phyloP scores from a whole-genome alignment of 345 rosid genomes.

The Moringa oleifera region DNA sequence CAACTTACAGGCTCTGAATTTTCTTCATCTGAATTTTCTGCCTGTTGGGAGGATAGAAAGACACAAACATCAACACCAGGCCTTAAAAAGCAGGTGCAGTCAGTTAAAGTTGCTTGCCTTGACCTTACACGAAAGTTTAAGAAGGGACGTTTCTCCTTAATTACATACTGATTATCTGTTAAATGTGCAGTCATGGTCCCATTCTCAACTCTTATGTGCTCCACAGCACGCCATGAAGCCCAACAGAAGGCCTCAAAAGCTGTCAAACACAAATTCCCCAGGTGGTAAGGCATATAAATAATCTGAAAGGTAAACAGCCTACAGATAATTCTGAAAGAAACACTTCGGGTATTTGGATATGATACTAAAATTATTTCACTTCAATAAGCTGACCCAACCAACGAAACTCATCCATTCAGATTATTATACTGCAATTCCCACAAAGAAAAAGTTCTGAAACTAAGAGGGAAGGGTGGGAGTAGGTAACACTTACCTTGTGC shows the following conservation, averaged over 20 bases:
- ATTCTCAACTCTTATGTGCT: slow-evolving; percentile 39
- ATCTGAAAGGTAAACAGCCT: neutral
- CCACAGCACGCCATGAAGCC: slow-evolving; percentile 64
- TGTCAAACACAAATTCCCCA: slow-evolving; percentile 21
- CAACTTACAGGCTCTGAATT: slow-evolving; percentile 37
- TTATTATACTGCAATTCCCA: neutral
- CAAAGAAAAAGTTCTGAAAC: neutral
- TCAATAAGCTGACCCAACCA: neutral
- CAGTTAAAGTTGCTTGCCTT: slow-evolving; percentile 48
- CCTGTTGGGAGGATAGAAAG: slow-evolving; percentile 24
- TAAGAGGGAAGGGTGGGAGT: neutral
- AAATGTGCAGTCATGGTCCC: slow-evolving; percentile 46
- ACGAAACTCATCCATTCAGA: neutral
- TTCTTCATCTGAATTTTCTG: slow-evolving; percentile 25
- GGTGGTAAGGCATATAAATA: neutral
- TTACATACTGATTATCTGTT: slow-evolving; percentile 22
- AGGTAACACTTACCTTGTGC: slow-evolving; percentile 43
- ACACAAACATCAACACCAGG: slow-evolving; percentile 74
- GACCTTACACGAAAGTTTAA: slow-evolving; percentile 65
- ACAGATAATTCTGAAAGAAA: neutral
- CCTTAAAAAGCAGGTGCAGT: slow-evolving; percentile 74
- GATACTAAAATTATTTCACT: neutral
- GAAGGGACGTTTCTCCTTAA: slow-evolving; percentile 39
- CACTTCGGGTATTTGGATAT: neutral
- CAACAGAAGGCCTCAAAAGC: slow-evolving; percentile 67